phyloP scores from a whole-genome alignment of 192 early-diverging fungal genomes.

The Helicostylum pulchrum region DNA sequence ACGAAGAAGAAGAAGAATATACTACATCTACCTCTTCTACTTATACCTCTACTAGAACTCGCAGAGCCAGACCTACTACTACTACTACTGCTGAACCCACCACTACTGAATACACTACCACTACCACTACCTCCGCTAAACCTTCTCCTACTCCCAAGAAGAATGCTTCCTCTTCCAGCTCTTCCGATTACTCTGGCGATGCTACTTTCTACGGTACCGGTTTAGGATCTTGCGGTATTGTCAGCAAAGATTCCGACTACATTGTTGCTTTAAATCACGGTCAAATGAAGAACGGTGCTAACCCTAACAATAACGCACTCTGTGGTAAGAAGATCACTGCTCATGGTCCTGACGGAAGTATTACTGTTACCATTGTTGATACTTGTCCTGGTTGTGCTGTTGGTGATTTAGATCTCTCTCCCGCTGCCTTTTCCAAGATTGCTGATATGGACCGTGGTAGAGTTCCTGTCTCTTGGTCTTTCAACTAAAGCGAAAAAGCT shows the following conservation, averaged over 20 bases:
- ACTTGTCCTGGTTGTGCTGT: conserved; percentile 12
- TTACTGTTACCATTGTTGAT: conserved; percentile 29
- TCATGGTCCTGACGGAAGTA: conserved; percentile 26
- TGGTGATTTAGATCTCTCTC: conserved; percentile 36
- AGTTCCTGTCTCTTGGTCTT: conserved; percentile 38
- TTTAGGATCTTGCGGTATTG: conserved; percentile 24
- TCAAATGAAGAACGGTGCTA: conserved; percentile 16
- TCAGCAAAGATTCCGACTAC: conserved; percentile 13
- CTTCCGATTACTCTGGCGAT: conserved; percentile 10
- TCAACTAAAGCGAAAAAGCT: conserved; percentile 5
- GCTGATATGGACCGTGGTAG: conserved; percentile 23
- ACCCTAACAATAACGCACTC: conserved; percentile 35
- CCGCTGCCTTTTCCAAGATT: conserved; percentile 39
- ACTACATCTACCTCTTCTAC: no score
- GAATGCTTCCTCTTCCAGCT: background rate
- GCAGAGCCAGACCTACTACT: background rate
- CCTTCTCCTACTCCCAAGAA: background rate
- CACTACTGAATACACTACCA: conserved; percentile 1
- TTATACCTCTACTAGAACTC: background rate
- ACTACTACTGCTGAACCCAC: background rate
- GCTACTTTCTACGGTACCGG: conserved; percentile 26
- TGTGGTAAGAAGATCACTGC: conserved; percentile 31
- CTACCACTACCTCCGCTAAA: conserved; percentile 6
- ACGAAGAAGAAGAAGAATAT: background rate
- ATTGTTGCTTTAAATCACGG: conserved; percentile 23